phyloP scores from a whole-genome alignment of 2,329 filamentous ascomycete species.

The Botrytis sinoallii region DNA sequence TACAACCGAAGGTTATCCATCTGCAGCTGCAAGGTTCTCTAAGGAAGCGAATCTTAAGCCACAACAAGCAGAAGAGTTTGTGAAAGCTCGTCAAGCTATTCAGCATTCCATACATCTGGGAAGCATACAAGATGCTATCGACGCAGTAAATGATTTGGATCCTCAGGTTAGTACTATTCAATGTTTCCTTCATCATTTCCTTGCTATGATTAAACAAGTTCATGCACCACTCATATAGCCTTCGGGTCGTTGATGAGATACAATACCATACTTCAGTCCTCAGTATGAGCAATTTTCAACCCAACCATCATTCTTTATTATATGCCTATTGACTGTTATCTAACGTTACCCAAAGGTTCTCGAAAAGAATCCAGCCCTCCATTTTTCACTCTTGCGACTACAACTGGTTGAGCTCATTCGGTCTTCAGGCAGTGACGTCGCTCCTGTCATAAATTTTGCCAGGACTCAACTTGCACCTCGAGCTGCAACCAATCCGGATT shows the following conservation, averaged over 20 bases:
- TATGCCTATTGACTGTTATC: constrained; percentile 12
- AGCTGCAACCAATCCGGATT: constrained; percentile 76
- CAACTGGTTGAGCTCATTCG: constrained; percentile 94
- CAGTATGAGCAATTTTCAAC: constrained; percentile 66
- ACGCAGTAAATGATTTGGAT: constrained; percentile 83
- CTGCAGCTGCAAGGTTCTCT: constrained; percentile 89
- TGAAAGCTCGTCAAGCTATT: constrained; percentile 77
- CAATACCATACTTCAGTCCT: constrained; percentile 73
- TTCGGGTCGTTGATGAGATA: constrained; percentile 88
- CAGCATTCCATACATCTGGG: constrained; percentile 81
- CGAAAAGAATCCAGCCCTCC: constrained; percentile 75
- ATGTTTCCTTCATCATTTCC: constrained; percentile 24
- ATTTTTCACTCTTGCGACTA: constrained; percentile 85
- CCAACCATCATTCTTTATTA: constrained; percentile 17
- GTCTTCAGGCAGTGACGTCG: constrained; percentile 67
- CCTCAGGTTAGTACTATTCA: constrained; percentile 69
- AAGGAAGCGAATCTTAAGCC: constrained; percentile 85
- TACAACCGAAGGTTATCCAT: constrained; percentile 90
- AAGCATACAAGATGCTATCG: constrained; percentile 80
- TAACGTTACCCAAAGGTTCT: constrained; percentile 57
- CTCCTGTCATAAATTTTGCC: constrained; percentile 75
- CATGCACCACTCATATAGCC: constrained; percentile 99
- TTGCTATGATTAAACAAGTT: constrained; percentile 87
- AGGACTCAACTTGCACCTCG: constrained; percentile 82
- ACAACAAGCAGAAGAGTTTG: constrained; percentile 67